Percentiles rank a stretch among this genome's conserved stretches.
Conservation (phyloP, 805 yeast genomes). For the Torulaspora gathmanii region DNA sequence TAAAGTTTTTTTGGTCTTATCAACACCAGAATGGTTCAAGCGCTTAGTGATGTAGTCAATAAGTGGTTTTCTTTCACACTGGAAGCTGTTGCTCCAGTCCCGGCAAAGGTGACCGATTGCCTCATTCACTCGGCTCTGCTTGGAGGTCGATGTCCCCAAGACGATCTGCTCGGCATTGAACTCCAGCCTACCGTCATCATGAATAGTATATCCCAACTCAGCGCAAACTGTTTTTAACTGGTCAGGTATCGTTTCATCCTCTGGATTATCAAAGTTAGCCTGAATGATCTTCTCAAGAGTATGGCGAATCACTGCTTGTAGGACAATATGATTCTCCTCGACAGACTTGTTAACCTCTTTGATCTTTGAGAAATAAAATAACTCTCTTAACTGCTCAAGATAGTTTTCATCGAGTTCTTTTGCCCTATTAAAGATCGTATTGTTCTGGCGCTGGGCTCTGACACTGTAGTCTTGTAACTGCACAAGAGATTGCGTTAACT, state of each 20-base stretch:
- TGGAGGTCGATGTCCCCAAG: constrained; percentile 18
- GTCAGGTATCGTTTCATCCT: constrained; percentile 34
- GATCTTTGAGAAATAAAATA: constrained; percentile 54
- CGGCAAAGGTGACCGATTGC: constrained; percentile 69
- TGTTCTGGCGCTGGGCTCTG: constrained; percentile 21
- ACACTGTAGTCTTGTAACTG: constrained; percentile 20
- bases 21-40: constrained; percentile 32
- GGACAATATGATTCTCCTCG: constrained; percentile 43
- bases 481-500: constrained; percentile 11
- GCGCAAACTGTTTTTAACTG: constrained; percentile 41
- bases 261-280: constrained; percentile 8
- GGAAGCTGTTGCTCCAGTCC: constrained; percentile 63
- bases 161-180: constrained; percentile 2
- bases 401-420: constrained; percentile 9
- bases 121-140: constrained; percentile 51
- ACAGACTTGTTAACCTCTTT: constrained; percentile 45
- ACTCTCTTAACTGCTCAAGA: constrained; percentile 33
- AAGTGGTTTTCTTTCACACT: constrained; percentile 50
- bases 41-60: constrained; percentile 47
- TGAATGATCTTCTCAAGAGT: constrained; percentile 34
- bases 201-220: constrained; percentile 29
- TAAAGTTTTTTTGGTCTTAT: constrained; percentile 39
- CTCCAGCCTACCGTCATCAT: constrained; percentile 15
- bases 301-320: constrained; percentile 42
- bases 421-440: constrained; percentile 20